Conservation (phyloP, 176 grass and related monocot genomes). For the Phragmites australis region DNA sequence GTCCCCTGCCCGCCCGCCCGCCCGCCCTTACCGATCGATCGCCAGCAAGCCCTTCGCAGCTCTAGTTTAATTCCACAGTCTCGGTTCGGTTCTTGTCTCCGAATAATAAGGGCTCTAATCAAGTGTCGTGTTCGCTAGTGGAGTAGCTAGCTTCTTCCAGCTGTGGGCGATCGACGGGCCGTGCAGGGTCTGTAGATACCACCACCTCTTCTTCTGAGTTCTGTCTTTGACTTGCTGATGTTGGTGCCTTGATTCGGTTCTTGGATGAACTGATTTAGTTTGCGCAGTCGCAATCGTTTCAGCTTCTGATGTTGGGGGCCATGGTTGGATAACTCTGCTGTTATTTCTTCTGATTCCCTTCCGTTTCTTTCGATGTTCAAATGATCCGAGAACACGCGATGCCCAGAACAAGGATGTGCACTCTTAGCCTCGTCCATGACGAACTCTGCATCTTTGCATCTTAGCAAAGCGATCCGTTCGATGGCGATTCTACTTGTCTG, state of each 20-base stretch:
- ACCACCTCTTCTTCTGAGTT: too few relatives aligned
- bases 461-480: too few relatives aligned
- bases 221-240: not conserved
- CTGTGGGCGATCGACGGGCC: not conserved
- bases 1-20: not conserved
- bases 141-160: not conserved
- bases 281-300: not conserved
- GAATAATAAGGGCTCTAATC: slow-evolving; percentile 24
- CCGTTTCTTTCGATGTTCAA: too few relatives aligned
- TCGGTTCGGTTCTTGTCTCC: not conserved
- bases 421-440: too few relatives aligned
- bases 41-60: not conserved
- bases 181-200: slow-evolving; percentile 41
- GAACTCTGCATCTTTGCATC: too few relatives aligned
- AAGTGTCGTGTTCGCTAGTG: slow-evolving; percentile 3
- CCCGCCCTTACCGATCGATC: not conserved
- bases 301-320: too few relatives aligned
- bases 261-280: slow-evolving; percentile 17
- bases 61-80: not conserved
- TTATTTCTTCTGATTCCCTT: too few relatives aligned
- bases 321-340: too few relatives aligned
- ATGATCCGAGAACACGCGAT: too few relatives aligned
- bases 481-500: too few relatives aligned
- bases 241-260: slow-evolving; percentile 11
- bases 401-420: too few relatives aligned